Base-by-base conservation (phyloP, 805 yeast species). In the Candida adriatica region DNA sequence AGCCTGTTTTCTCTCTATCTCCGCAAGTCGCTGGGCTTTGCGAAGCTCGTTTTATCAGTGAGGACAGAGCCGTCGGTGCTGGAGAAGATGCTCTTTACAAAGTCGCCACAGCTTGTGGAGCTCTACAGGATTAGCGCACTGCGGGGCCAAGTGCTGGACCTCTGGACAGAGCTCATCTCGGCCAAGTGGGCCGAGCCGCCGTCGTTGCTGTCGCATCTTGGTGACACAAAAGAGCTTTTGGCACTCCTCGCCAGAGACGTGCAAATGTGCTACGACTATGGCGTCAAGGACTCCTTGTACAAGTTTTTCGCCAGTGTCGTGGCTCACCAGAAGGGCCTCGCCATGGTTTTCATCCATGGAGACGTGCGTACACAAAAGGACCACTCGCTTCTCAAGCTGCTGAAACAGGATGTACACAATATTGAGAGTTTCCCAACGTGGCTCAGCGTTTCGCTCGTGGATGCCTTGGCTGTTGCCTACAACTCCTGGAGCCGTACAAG, bases 191-290 rank as follows among this genome's bases (percentile, higher is more conserved):
- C 60, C 5, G 75, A 72, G 17, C 71, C 78, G 20, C 94, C 95
- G 4, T 86, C 95, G 1, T 58, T 90, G 29, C 62, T 90, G 24
- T 82, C 96, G 0, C 85, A 85, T 51, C 58, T 90, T 33, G 92
- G 94, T 4, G 62, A 69, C n/a, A 70, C 95, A 0, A 68, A 66
- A 17, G 56, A 73, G 4, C 62, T 90, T 18, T 59, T 84, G 8
- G 62, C 66, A n/a, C 67, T 79, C 1, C 53, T 90, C 18, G 68
- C 75, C 0, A 42, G 65, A 0, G 87, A 84, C 43, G 60, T 87
- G 45, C 67, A 70, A 18, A 61, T 72, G 1, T 61, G 75, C 39
- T 75, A 71, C 33, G 72, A 69, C 41, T 66, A 65, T 37, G 53
- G 55, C n/a, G 56, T 77, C 27, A 71, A 74, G 38, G 67, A 74